Conservation (phyloP, 768 basidiomycete genomes). For the Xanthoconium purpureum region DNA sequence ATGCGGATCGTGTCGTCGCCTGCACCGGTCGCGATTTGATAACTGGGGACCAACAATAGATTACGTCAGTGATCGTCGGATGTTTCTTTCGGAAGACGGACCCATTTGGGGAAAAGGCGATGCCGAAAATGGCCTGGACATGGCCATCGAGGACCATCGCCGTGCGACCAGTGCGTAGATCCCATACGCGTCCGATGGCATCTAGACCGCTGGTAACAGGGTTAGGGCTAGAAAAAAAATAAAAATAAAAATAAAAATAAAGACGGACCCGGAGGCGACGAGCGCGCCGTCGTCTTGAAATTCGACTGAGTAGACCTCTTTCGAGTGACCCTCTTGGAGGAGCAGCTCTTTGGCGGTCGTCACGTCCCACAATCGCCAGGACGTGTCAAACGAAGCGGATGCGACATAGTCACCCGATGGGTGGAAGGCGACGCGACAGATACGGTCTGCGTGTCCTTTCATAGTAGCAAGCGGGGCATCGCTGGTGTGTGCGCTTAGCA, state of each 20-base stretch:
- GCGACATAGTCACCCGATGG: conserved; percentile 93
- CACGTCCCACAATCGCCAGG: conserved; percentile 97
- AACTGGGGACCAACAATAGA: conserved; percentile 45
- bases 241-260: background rate
- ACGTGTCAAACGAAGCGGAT: conserved; percentile 94
- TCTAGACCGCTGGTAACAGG: conserved; percentile 72
- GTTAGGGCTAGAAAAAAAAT: background rate
- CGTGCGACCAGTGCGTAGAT: conserved; percentile 89
- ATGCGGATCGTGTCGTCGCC: conserved; percentile 97
- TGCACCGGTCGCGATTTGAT: conserved; percentile 95
- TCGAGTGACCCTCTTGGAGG: conserved; percentile 94
- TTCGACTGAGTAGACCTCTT: conserved; percentile 93
- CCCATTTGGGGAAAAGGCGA: conserved; percentile 96
- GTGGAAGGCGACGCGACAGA: conserved; percentile 94
- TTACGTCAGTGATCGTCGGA: conserved; percentile 10
- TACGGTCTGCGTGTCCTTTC: conserved; percentile 85
- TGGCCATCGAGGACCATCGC: conserved; percentile 99
- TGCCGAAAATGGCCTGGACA: conserved; percentile 85
- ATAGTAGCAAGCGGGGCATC: conserved; percentile 84
- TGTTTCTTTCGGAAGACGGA: conserved; percentile 37
- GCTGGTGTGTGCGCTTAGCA: conserved; percentile 38
- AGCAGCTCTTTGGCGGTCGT: conserved; percentile 75
- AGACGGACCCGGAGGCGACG: conserved; percentile 82
- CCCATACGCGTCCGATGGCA: conserved; percentile 97
- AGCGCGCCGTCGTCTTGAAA: conserved; percentile 95